Conservation (phyloP, 805 yeast genomes). For the Yueomyces sinensis region DNA sequence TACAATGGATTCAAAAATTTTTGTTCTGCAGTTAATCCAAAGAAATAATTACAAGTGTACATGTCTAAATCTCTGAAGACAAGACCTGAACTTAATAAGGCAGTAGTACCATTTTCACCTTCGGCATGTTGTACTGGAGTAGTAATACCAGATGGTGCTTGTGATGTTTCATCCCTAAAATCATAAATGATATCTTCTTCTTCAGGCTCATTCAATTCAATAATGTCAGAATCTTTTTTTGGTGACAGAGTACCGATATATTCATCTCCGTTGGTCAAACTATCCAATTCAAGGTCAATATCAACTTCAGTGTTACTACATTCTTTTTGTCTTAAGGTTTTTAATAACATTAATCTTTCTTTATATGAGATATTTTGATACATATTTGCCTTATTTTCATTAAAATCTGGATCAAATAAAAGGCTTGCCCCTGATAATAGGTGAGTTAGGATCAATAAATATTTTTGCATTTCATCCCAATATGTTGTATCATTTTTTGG, state of each 20-base stretch:
- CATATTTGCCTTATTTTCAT: slow-evolving; percentile 14
- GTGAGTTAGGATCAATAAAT: slow-evolving; percentile 43
- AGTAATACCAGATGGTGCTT: slow-evolving; percentile 24
- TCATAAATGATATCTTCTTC: slow-evolving; percentile 26
- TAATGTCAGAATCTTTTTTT: slow-evolving; percentile 9
- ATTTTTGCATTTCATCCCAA: slow-evolving; percentile 41
- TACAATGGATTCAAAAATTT: slow-evolving; percentile 31
- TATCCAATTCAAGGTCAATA: slow-evolving; percentile 26
- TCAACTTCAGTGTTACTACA: slow-evolving; percentile 25
- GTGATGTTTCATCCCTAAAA: slow-evolving; percentile 34
- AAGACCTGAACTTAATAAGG: slow-evolving; percentile 40
- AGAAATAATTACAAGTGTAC: slow-evolving; percentile 49
- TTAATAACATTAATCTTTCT: slow-evolving; percentile 8
- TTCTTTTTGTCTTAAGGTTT: slow-evolving; percentile 23
- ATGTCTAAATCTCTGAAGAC: slow-evolving; percentile 46
- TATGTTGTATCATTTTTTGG: slow-evolving; percentile 6
- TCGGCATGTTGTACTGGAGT: slow-evolving; percentile 25
- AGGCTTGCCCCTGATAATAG: slow-evolving; percentile 55
- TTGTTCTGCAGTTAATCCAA: slow-evolving; percentile 38
- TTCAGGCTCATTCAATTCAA: slow-evolving; percentile 11
- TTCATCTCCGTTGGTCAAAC: slow-evolving; percentile 19
- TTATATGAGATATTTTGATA: background rate
- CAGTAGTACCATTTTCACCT: slow-evolving; percentile 19
- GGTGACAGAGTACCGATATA: slow-evolving; percentile 7
- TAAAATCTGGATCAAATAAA: slow-evolving; percentile 58